A percentile compares a stretch with the other conserved stretches of the same genome.
phyloP scores from a whole-genome alignment of 495 filamentous ascomycete species.

The Penicillium goetzii region DNA sequence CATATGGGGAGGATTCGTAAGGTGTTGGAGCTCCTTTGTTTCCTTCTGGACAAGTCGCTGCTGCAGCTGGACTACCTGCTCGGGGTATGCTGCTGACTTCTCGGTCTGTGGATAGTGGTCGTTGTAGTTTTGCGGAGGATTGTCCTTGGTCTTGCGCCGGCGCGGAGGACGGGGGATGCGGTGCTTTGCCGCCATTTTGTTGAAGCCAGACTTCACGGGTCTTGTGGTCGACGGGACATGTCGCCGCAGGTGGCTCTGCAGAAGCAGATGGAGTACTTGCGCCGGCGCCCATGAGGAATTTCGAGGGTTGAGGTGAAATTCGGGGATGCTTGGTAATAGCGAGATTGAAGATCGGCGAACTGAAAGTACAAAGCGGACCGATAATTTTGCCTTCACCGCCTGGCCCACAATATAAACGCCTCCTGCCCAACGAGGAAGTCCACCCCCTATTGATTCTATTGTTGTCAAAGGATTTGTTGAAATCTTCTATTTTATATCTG shows the following conservation, averaged over 20 bases:
- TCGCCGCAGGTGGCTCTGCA: conserved; percentile 35
- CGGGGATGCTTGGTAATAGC: conserved; percentile 11
- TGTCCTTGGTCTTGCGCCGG: conserved; percentile 34
- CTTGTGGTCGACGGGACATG: conserved; percentile 87
- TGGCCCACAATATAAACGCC: conserved; percentile 22
- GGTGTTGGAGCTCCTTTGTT: conserved; percentile 34
- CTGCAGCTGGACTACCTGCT: conserved; percentile 46
- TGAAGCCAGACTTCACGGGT: conserved; percentile 82
- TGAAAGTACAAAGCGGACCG: conserved; percentile 16
- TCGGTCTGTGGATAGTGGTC: conserved; percentile 59
- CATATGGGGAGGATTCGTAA: conserved; percentile 34
- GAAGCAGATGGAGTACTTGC: conserved; percentile 46
- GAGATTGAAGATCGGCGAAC: conserved; percentile 25
- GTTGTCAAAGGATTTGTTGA: conserved; percentile 10
- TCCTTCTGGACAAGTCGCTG: conserved; percentile 34
- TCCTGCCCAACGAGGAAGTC: conserved; percentile 25
- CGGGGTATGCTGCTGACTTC: conserved; percentile 85
- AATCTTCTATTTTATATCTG: conserved; percentile 4
- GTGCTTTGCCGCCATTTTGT: conserved; percentile 42
- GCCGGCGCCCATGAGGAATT: conserved; percentile 42
- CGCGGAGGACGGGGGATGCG: conserved; percentile 37
- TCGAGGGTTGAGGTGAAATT: neutral
- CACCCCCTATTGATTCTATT: conserved; percentile 18
- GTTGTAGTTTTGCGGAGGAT: conserved; percentile 46
- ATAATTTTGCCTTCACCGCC: conserved; percentile 44